Evolutionary conservation across 768 basidiomycete genomes (phyloP).

Genomic region (Crucibulum laeve): DNA sequence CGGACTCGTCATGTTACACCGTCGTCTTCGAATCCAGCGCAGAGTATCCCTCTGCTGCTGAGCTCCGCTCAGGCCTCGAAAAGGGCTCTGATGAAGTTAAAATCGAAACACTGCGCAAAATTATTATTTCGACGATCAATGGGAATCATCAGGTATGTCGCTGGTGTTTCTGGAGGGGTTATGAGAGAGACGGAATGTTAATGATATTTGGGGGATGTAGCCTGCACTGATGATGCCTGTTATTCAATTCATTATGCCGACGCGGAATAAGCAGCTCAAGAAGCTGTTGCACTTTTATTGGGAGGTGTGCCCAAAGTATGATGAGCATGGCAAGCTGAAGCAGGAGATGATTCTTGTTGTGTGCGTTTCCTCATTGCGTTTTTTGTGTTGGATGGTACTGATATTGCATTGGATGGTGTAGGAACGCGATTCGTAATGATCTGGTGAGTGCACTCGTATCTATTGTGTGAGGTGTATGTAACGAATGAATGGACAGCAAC

Average conservation of each 20-base stretch:
- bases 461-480: constrained; percentile 2
- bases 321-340: constrained; percentile 95
- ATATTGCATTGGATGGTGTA: constrained; percentile 22
- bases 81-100: constrained; percentile 98
- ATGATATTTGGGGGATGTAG: constrained; percentile 32
- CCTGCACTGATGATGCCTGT: constrained; percentile 95
- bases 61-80: constrained; percentile 79
- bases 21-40: constrained; percentile 68
- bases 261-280: constrained; percentile 93
- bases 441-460: constrained; percentile 52
- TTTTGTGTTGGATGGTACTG: constrained; percentile 6
- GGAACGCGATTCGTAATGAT: constrained; percentile 97
- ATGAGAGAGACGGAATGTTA: not conserved
- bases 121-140: constrained; percentile 91
- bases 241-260: constrained; percentile 97
- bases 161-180: not conserved
- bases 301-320: constrained; percentile 98
- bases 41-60: constrained; percentile 76
- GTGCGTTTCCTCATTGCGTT: constrained; percentile 42
- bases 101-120: constrained; percentile 91
- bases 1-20: constrained; percentile 73
- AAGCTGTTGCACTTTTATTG: constrained; percentile 94
- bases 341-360: constrained; percentile 99
- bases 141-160: constrained; percentile 81
- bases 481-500: constrained; percentile 60